Evolutionary conservation across 768 basidiomycete genomes (phyloP).

Genomic region (Calocera viscosa): DNA sequence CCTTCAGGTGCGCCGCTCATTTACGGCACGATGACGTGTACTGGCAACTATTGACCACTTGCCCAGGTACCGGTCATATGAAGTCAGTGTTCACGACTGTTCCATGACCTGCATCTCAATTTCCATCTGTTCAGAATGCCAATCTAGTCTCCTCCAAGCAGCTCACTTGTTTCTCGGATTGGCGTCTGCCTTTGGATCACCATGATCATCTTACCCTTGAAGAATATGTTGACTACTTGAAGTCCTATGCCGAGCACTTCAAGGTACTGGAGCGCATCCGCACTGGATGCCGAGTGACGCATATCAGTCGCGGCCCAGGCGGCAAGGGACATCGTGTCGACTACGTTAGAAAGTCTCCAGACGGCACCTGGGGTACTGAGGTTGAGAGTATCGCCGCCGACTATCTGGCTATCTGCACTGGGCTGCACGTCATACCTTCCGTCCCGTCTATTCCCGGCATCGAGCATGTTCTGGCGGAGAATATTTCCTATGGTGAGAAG

Average conservation of each 20-base stretch:
- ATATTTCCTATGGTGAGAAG: slow-evolving; percentile 17
- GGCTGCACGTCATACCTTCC: slow-evolving; percentile 43
- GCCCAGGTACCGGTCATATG: slow-evolving; percentile 35
- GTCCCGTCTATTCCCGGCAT: slow-evolving; percentile 41
- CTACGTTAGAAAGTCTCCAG: slow-evolving; percentile 23
- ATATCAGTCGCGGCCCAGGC: slow-evolving; percentile 25
- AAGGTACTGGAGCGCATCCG: slow-evolving; percentile 30
- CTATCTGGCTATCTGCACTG: slow-evolving; percentile 42
- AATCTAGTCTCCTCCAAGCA: slow-evolving; percentile 46
- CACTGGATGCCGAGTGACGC: slow-evolving; percentile 31
- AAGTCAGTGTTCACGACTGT: slow-evolving; percentile 22
- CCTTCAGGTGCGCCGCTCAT: slow-evolving; percentile 27
- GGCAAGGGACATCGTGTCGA: slow-evolving; percentile 31
- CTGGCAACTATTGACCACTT: neutral
- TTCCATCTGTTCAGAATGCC: slow-evolving; percentile 29
- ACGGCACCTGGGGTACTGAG: slow-evolving; percentile 24
- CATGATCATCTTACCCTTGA: slow-evolving; percentile 38
- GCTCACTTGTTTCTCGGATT: slow-evolving; percentile 49
- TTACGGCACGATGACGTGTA: neutral
- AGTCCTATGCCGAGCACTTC: slow-evolving; percentile 36
- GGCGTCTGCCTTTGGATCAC: slow-evolving; percentile 37
- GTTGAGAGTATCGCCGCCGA: slow-evolving; percentile 27
- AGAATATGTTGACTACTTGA: slow-evolving; percentile 43
- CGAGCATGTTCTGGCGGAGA: slow-evolving; percentile 27
- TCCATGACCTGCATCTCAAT: neutral